Evolutionary conservation across 78 protist species (phyloP), one percentile per base, ranked within the genome.

Genomic region (Dictyostelium firmibasis): DNA sequence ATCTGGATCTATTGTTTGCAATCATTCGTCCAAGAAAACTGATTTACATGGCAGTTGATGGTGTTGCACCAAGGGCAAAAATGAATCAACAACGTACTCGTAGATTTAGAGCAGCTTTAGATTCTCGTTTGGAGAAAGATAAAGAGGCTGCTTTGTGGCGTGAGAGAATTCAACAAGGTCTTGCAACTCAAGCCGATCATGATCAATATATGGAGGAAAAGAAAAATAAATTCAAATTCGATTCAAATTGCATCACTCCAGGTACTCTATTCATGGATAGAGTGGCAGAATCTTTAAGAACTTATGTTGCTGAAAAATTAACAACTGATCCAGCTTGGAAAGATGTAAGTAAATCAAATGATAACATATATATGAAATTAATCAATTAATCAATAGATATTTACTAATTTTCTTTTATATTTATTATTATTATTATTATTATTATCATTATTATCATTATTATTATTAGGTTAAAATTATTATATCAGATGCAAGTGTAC

Each of bases 41-140:
- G 16, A 83, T 99, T 25, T 98, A 83, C 84, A 93, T 99, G 96
- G 99, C 99, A 14, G 82, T 99, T 33, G 96, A 96, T 75, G 98
- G 99, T 14, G 99, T 98, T 14, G 99, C 99, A 14, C 99, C 99
- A 13, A 89, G 99, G 4, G 99, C 99, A 13, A 99, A 99, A 43
- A 98, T 98, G 99, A 99, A 98, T 76, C 99, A 98, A 92, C 99
- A 98, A 84, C 91, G 99, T 25, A 31, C 98, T 2, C 98, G 99
- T 20, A 99, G 99, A 35, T 99, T 99, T 96, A 41, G 97, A 10
- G 75, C 98, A 0, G 99, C 99, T 0, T 77, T 87, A 53, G 99
- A 98, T 38, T 76, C 92, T 0, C 84, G 70, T 43, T 10, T 38
- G 38, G 27, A 27, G 2, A 44, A 50, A 16, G 97, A 84, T 14